phyloP scores from a whole-genome alignment of 2,329 filamentous ascomycete species.

The Claviceps pusilla region DNA sequence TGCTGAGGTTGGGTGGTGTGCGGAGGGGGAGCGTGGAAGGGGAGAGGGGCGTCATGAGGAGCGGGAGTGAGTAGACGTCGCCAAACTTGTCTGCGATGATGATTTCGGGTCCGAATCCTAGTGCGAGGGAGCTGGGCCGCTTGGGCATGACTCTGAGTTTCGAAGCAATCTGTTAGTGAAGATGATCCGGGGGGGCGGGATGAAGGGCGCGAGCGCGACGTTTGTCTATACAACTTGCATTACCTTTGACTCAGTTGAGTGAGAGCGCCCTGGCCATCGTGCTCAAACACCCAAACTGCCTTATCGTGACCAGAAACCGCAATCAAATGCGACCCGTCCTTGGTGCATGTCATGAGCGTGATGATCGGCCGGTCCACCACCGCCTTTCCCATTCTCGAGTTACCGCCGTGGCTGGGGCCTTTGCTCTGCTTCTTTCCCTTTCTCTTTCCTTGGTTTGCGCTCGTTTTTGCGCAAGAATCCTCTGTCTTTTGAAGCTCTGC shows the following conservation, averaged over 20 bases:
- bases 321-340: conserved; percentile 52
- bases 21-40: conserved; percentile 6
- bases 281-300: conserved; percentile 64
- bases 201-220: neutral
- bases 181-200: neutral
- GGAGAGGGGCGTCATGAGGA: conserved; percentile 24
- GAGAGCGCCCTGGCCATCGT: conserved; percentile 46
- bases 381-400: conserved; percentile 13
- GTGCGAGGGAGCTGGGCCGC: conserved; percentile 59
- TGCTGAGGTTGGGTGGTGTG: neutral
- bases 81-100: conserved; percentile 89
- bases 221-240: neutral
- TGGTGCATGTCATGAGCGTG: conserved; percentile 50
- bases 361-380: conserved; percentile 47
- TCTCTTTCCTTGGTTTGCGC: conserved; percentile 10
- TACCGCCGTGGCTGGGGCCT: conserved; percentile 9
- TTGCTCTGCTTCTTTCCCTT: conserved; percentile 18
- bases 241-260: conserved; percentile 59
- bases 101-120: conserved; percentile 59
- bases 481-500: conserved; percentile 5
- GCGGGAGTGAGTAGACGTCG: conserved; percentile 79
- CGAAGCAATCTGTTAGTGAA: neutral
- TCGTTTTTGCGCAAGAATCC: conserved; percentile 6
- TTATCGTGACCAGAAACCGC: conserved; percentile 87
- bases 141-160: conserved; percentile 64